Evolutionary conservation across 2,329 filamentous ascomycete species (phyloP).

Genomic region (Achaetomium macrosporum): DNA sequence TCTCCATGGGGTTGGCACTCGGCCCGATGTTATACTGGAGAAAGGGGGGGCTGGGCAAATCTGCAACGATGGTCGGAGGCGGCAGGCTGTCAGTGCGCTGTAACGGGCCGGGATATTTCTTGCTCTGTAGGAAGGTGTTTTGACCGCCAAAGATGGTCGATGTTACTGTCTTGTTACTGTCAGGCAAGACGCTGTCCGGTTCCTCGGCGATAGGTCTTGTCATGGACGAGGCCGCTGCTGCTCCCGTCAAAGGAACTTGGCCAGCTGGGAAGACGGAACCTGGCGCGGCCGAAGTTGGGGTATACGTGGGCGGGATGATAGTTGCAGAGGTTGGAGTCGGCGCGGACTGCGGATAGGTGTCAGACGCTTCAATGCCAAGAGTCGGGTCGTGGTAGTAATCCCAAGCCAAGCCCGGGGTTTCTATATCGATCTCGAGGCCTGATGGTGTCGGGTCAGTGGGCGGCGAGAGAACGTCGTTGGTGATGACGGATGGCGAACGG

Average conservation of each 20-base stretch:
- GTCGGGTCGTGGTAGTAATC: slow-evolving; percentile 25
- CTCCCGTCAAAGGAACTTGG: slow-evolving; percentile 7
- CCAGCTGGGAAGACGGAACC: slow-evolving; percentile 11
- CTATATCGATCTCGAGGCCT: slow-evolving; percentile 20
- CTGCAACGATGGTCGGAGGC: slow-evolving; percentile 23
- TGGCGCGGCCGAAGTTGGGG: slow-evolving; percentile 11
- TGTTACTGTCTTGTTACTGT: slow-evolving; percentile 18
- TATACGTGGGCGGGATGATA: slow-evolving; percentile 8
- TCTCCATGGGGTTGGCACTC: slow-evolving; percentile 49
- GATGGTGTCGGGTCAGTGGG: slow-evolving; percentile 10
- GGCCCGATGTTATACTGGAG: slow-evolving; percentile 18
- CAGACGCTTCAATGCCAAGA: slow-evolving; percentile 12
- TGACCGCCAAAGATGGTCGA: slow-evolving; percentile 16
- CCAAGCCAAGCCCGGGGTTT: slow-evolving; percentile 23
- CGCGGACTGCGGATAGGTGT: slow-evolving; percentile 13
- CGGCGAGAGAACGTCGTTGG: slow-evolving; percentile 13
- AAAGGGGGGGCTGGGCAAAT: slow-evolving; percentile 23
- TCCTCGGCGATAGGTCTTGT: slow-evolving; percentile 8
- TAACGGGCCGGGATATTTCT: slow-evolving; percentile 11
- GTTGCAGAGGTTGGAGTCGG: slow-evolving; percentile 7
- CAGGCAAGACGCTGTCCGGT: slow-evolving; percentile 16
- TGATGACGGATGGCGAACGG: slow-evolving; percentile 20
- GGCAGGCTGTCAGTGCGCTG: slow-evolving; percentile 25
- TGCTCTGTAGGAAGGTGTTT: slow-evolving; percentile 11
- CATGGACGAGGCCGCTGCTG: slow-evolving; percentile 2